Percentiles rank a stretch among this genome's conserved stretches.
phyloP scores from a whole-genome alignment of 805 yeast genomes.

The Cephaloascus fragrans region DNA sequence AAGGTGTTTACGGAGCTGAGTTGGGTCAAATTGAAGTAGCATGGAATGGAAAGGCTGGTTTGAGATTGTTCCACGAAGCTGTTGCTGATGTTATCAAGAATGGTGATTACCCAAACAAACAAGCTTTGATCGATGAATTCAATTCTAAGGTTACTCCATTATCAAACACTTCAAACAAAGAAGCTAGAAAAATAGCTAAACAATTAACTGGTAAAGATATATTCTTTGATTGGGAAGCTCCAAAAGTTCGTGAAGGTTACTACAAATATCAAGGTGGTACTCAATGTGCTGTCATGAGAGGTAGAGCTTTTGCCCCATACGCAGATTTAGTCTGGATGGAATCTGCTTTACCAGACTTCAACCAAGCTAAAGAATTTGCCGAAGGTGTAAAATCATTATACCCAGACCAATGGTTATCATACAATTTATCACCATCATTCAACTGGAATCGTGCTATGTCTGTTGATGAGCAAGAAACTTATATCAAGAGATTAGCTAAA shows the following conservation, averaged over 20 bases:
- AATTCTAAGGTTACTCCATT: slow-evolving; percentile 62
- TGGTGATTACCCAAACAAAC: slow-evolving; percentile 50
- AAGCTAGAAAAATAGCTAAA: slow-evolving; percentile 70
- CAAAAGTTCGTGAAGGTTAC: slow-evolving; percentile 95
- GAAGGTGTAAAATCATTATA: slow-evolving; percentile 72
- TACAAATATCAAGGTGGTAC: slow-evolving; percentile 95
- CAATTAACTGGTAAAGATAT: slow-evolving; percentile 72
- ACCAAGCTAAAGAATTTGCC: slow-evolving; percentile 91
- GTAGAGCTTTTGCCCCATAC: slow-evolving; percentile 89
- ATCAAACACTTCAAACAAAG: slow-evolving; percentile 64
- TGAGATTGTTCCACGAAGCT: slow-evolving; percentile 86
- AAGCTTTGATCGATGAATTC: slow-evolving; percentile 55
- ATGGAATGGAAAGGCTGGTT: slow-evolving; percentile 77
- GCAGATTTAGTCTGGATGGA: slow-evolving; percentile 98
- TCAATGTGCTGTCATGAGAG: slow-evolving; percentile 95
- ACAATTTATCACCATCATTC: slow-evolving; percentile 94
- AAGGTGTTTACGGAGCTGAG: slow-evolving; percentile 63
- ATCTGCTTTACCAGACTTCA: slow-evolving; percentile 87
- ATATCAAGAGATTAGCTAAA: slow-evolving; percentile 75
- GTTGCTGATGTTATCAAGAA: slow-evolving; percentile 72
- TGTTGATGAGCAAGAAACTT: slow-evolving; percentile 78
- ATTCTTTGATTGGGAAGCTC: slow-evolving; percentile 89
- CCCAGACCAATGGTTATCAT: slow-evolving; percentile 94
- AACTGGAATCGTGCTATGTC: slow-evolving; percentile 96
- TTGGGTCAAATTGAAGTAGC: slow-evolving; percentile 68